Evolutionary conservation across 495 filamentous ascomycete genomes (phyloP).

Genomic region (Ascodesmis nigricans): DNA sequence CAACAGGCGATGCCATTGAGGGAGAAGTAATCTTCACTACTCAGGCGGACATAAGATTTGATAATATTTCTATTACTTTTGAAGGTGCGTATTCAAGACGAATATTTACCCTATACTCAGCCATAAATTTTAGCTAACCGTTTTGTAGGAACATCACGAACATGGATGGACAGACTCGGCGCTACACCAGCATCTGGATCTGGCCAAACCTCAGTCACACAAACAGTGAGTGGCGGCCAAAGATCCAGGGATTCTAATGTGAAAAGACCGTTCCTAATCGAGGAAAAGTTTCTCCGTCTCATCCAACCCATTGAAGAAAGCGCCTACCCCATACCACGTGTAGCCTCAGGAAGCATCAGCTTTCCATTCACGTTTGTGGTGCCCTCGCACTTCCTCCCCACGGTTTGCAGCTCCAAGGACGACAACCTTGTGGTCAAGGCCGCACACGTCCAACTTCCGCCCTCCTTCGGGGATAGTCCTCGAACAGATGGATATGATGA

Average conservation of each 20-base stretch:
- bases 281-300: conserved; percentile 46
- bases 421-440: conserved; percentile 37
- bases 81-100: conserved; percentile 35
- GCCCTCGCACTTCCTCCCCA: conserved; percentile 44
- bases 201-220: conserved; percentile 26
- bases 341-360: conserved; percentile 44
- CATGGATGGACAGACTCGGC: conserved; percentile 22
- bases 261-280: conserved; percentile 23
- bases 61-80: conserved; percentile 58
- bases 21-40: conserved; percentile 28
- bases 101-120: conserved; percentile 9
- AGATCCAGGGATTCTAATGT: conserved; percentile 32
- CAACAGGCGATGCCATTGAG: conserved; percentile 15
- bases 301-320: conserved; percentile 52
- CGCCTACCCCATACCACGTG: conserved; percentile 44
- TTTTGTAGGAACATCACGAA: conserved; percentile 11
- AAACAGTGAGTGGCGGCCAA: conserved; percentile 28
- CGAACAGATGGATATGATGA: conserved; percentile 42
- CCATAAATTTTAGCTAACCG: conserved; percentile 5
- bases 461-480: conserved; percentile 48
- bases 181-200: conserved; percentile 24
- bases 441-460: conserved; percentile 59
- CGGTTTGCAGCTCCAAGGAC: conserved; percentile 36
- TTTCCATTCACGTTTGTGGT: conserved; percentile 81
- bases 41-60: conserved; percentile 48